A percentile compares a stretch with the other conserved stretches of the same genome.
Conservation (phyloP, 129 eudicot species). For the Centaurea solstitialis region DNA sequence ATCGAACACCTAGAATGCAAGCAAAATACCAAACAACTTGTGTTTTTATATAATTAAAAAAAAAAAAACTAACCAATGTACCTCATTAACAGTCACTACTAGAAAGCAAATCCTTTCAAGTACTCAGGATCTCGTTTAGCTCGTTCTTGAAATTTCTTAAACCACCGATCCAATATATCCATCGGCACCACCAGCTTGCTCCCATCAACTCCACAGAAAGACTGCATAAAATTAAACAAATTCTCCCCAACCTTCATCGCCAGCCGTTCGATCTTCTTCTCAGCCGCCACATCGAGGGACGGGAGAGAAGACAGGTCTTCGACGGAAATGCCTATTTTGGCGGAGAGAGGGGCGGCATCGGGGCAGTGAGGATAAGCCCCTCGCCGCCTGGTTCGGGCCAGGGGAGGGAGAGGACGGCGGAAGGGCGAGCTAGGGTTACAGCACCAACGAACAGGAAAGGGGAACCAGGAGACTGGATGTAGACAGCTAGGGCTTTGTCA, state of each 20-base stretch:
- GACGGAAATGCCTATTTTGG: slow-evolving; percentile 87
- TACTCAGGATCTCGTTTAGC: slow-evolving; percentile 93
- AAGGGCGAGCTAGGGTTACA: slow-evolving; percentile 71
- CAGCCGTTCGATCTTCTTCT: slow-evolving; percentile 70
- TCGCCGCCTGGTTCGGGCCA: slow-evolving; percentile 84
- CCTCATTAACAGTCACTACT: slow-evolving; percentile 38
- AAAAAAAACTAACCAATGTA: neutral
- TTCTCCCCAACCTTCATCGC: slow-evolving; percentile 96
- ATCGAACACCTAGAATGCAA: neutral
- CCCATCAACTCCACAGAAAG: slow-evolving; percentile 96
- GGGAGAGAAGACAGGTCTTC: slow-evolving; percentile 68
- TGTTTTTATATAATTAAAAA: no score
- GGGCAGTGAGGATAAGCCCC: slow-evolving; percentile 49
- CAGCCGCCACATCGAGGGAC: slow-evolving; percentile 87
- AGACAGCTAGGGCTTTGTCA: slow-evolving; percentile 89
- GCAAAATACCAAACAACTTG: neutral
- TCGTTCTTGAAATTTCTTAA: slow-evolving; percentile 94
- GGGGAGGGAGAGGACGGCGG: slow-evolving; percentile 73
- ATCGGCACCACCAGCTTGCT: slow-evolving; percentile 83
- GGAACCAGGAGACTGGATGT: slow-evolving; percentile 88
- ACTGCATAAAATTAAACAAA: slow-evolving; percentile 96
- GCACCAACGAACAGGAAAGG: slow-evolving; percentile 81
- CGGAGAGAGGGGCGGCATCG: slow-evolving; percentile 59
- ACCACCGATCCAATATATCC: slow-evolving; percentile 98
- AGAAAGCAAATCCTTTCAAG: slow-evolving; percentile 82